Percentiles rank a stretch among this genome's conserved stretches.
Conservation (phyloP, 164 flowering plant species). For the Euptelea pleiosperma region DNA sequence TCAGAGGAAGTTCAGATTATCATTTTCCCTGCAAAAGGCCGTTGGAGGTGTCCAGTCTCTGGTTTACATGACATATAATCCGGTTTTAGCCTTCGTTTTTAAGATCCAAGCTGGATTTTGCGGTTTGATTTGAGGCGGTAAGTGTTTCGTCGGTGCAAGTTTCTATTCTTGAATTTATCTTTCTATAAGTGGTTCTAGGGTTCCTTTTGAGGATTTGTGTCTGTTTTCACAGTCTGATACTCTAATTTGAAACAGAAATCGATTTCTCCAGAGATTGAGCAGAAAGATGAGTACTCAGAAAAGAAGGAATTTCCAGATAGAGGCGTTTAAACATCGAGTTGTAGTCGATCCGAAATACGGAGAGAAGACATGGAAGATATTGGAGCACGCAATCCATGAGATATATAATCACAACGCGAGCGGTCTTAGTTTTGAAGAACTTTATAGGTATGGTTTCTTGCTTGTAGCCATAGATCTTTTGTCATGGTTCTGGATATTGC, state of each 20-base stretch:
- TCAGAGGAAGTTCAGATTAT: not conserved
- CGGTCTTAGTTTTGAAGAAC: slow-evolving; percentile 91
- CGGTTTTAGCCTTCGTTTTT: no score
- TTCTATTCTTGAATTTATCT: not conserved
- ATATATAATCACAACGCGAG: slow-evolving; percentile 96
- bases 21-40: not conserved
- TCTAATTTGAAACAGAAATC: no score
- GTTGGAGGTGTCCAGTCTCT: not conserved
- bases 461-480: not conserved
- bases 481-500: not conserved
- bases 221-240: no score
- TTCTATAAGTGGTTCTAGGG: not conserved
- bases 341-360: slow-evolving; percentile 94
- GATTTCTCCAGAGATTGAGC: no score
- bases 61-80: no score
- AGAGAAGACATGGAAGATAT: slow-evolving; percentile 87
- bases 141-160: not conserved
- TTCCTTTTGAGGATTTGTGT: not conserved
- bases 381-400: slow-evolving; percentile 95
- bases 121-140: no score
- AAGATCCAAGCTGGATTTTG: not conserved
- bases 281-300: slow-evolving; percentile 60
- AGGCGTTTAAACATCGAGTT: slow-evolving; percentile 82
- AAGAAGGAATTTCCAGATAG: slow-evolving; percentile 87
- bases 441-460: slow-evolving; percentile 57